Evolutionary conservation across 495 filamentous ascomycete species (phyloP).

Genomic region (Clavariopsis aquatica): DNA sequence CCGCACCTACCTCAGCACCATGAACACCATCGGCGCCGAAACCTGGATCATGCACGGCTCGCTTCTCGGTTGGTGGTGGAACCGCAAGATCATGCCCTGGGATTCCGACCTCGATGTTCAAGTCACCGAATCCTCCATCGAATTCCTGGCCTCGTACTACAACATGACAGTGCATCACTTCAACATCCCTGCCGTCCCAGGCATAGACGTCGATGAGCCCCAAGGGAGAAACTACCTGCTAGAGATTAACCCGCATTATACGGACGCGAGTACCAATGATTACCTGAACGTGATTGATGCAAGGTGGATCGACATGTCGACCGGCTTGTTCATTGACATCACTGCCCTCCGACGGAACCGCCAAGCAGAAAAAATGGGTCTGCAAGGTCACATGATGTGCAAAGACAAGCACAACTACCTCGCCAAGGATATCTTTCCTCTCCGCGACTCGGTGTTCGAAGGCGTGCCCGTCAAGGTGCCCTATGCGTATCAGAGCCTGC

Average conservation of each 20-base stretch:
- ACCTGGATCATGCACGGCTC: constrained; percentile 68
- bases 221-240: constrained; percentile 55
- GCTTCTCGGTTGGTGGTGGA: constrained; percentile 66
- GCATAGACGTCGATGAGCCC: background rate
- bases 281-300: constrained; percentile 60
- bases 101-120: constrained; percentile 65
- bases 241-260: constrained; percentile 63
- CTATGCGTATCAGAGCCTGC: constrained; percentile 68
- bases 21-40: constrained; percentile 57
- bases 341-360: constrained; percentile 53
- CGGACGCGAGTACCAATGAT: constrained; percentile 51
- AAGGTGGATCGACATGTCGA: constrained; percentile 62
- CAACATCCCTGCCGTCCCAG: constrained; percentile 45
- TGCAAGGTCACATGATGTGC: constrained; percentile 53
- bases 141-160: constrained; percentile 59
- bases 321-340: constrained; percentile 65
- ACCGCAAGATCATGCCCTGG: constrained; percentile 64
- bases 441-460: constrained; percentile 77
- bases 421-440: constrained; percentile 71
- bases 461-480: constrained; percentile 73
- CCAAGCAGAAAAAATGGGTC: constrained; percentile 38
- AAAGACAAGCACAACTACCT: constrained; percentile 61
- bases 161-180: constrained; percentile 65
- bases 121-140: constrained; percentile 57
- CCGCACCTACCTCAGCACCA: constrained; percentile 58